Base-by-base conservation (phyloP, 2,329 filamentous ascomycete genomes). In the Clonostachys solani region DNA sequence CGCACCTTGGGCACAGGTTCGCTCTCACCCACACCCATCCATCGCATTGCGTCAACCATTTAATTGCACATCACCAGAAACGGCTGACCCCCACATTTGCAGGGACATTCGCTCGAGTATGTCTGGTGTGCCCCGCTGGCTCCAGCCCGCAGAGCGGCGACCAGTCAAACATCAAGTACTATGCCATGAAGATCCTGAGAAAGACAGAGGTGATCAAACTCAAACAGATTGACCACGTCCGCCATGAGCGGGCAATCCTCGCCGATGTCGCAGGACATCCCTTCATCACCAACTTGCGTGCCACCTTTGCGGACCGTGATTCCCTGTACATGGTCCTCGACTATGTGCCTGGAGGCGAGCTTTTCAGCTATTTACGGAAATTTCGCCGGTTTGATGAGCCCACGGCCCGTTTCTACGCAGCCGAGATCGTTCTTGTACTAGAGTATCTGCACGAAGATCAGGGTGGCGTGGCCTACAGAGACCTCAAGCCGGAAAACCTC, bases 171-270 rank as follows among this genome's bases (percentile, higher is more conserved):
- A 54, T 71, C 47, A 59, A 62, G 63, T 86, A 92, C n/a, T 92
- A 85, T 66, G 87, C 87, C 42, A 76, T 92, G 59, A 92, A 92
- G 75, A 89, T 91, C 47, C 67, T 92, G 54, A 82, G 87, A 52
- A 86, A 86, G 61, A 75, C 80, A 47, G 78, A 85, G 58, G 85
- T 94, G 41, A 86, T 94, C 63, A 85, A 85, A 53, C 78, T 92
- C 49, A 92, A 92, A 73, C 89, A 94, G 62, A 84, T 92, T 55
- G 88, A 92, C 67, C 89, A 94, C 66, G 88, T 92, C 47, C 85
- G 87, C 51, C 88, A 92, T 67, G 89, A 94, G 73, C 85, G 88
- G 56, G 80, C 83, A 52, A 85, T 92, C 55, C 81, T 94, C 45
- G 80, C 83, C 59, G 84, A 88, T 53, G 86, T 92, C 43, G 83